phyloP scores from a whole-genome alignment of 345 rosid species.

The Pelargonium nanum region DNA sequence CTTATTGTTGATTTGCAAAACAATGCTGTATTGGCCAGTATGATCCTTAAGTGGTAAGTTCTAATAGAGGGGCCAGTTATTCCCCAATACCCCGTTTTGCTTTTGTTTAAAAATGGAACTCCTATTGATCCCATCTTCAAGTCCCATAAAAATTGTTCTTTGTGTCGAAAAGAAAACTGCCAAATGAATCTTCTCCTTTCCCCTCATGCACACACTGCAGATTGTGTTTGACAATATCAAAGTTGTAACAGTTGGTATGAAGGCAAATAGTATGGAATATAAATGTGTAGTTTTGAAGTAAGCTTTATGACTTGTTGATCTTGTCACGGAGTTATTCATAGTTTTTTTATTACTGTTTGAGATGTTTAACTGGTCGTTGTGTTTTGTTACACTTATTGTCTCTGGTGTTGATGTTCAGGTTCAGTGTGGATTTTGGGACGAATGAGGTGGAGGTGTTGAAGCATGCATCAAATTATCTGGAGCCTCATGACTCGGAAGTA shows the following conservation, averaged over 20 bases:
- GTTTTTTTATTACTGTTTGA: neutral
- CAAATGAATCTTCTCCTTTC: no score
- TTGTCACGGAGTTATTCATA: neutral
- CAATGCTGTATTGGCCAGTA: conserved; percentile 46
- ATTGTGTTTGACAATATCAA: no score
- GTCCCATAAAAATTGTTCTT: no score
- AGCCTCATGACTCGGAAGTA: conserved; percentile 45
- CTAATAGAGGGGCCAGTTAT: neutral
- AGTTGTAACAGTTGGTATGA: no score
- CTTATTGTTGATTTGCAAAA: conserved; percentile 41
- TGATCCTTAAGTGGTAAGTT: conserved; percentile 64
- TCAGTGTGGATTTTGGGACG: conserved; percentile 62
- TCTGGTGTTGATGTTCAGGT: conserved; percentile 31
- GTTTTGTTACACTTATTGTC: neutral
- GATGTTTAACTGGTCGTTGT: neutral
- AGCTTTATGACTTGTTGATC: no score
- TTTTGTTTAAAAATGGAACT: neutral
- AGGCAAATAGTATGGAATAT: no score
- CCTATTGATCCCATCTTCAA: no score
- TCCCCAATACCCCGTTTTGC: no score
- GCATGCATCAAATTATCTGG: conserved; percentile 67
- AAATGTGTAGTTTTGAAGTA: no score
- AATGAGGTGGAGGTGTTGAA: conserved; percentile 59
- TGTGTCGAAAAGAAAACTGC: no score
- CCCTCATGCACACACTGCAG: no score